These are phyloP conservation scores for Amborella trichopoda DNA, from an alignment of 164 flowering plant genomes.

Conservation along the genomic window DNA sequence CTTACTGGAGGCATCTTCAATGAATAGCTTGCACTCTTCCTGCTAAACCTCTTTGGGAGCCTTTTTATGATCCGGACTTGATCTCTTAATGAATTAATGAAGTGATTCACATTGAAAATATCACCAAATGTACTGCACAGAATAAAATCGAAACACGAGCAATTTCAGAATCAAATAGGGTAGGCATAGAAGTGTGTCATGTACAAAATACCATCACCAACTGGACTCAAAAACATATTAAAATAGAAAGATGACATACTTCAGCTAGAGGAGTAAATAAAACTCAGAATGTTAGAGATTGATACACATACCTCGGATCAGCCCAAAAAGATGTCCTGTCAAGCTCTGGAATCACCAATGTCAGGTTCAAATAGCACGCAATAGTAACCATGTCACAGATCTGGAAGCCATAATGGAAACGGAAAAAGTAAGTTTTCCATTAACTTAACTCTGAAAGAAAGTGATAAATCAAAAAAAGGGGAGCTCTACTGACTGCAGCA, in stretches of 20 bases:
- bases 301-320: constrained; percentile 56
- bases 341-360: constrained; percentile 82
- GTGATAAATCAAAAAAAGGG: no score
- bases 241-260: no score
- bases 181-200: no score
- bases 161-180: no score
- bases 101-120: constrained; percentile 68
- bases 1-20: constrained; percentile 74
- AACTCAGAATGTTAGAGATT: not conserved
- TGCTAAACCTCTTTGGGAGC: constrained; percentile 46
- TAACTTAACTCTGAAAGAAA: no score
- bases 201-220: no score
- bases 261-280: not conserved
- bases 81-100: constrained; percentile 77
- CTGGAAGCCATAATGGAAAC: constrained; percentile 35
- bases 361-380: constrained; percentile 73
- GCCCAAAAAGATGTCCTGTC: constrained; percentile 94
- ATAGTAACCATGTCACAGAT: constrained; percentile 94
- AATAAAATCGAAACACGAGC: no score
- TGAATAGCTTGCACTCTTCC: constrained; percentile 32
- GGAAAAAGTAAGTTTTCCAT: not conserved
- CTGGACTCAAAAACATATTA: no score
- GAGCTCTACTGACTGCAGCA: constrained; percentile 89
- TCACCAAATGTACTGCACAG: constrained; percentile 72
- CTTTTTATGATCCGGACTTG: constrained; percentile 62